Percentiles rank a stretch among this genome's conserved stretches.
Conservation (phyloP, 2,329 filamentous ascomycete genomes). For the Phialophora verrucosa region DNA sequence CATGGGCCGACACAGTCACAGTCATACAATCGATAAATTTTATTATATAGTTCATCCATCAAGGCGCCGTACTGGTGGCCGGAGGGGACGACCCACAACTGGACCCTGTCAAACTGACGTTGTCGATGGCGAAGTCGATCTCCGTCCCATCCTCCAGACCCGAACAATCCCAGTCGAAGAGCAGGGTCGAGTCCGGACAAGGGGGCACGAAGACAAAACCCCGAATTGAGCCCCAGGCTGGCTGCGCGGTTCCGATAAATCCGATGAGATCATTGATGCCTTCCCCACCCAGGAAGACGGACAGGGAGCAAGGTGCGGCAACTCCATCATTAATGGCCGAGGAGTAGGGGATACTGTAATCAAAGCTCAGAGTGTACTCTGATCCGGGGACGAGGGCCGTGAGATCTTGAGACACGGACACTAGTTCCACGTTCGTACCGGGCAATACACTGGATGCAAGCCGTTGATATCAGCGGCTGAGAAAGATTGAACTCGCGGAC, state of each 20-base stretch:
- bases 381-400: slow-evolving; percentile 1
- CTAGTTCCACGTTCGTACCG: neutral
- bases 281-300: neutral
- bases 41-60: neutral
- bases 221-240: neutral
- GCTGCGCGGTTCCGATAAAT: neutral
- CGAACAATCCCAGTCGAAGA: slow-evolving; percentile 13
- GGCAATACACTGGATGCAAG: neutral
- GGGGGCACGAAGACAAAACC: neutral
- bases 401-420: slow-evolving; percentile 1
- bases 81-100: neutral
- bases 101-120: neutral
- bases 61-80: neutral
- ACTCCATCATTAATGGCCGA: neutral
- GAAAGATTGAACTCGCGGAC: neutral
- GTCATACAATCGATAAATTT: no score
- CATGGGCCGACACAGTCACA: no score
- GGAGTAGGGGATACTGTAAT: slow-evolving; percentile 7
- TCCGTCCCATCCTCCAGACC: neutral
- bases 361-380: slow-evolving; percentile 4
- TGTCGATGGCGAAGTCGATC: slow-evolving; percentile 9
- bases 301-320: neutral
- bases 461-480: neutral
- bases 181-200: neutral
- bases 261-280: neutral